These are phyloP conservation scores for Hyaloscypha hepaticicola DNA, from an alignment of 495 filamentous ascomycete genomes.

Conservation along the genomic window DNA sequence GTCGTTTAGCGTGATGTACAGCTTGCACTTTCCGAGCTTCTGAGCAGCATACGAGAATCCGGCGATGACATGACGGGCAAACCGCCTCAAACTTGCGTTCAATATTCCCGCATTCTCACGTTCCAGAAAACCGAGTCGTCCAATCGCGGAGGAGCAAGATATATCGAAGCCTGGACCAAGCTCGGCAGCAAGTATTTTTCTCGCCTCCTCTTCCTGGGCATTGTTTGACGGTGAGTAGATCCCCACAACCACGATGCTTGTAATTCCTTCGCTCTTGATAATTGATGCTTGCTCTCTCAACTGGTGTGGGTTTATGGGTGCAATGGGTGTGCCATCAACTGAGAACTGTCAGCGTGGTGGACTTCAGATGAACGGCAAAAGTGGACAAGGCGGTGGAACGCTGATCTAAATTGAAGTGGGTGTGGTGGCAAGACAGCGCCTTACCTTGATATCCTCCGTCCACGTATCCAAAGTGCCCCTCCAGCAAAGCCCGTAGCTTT, in stretches of 20 bases:
- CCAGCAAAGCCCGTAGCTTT: constrained; percentile 35
- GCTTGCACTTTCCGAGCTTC: constrained; percentile 43
- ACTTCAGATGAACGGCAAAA: neutral
- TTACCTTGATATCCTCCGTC: constrained; percentile 41
- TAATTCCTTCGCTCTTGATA: constrained; percentile 36
- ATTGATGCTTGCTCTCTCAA: constrained; percentile 34
- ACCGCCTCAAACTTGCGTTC: constrained; percentile 47
- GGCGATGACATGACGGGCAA: constrained; percentile 45
- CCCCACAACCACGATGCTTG: constrained; percentile 38
- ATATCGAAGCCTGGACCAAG: constrained; percentile 29
- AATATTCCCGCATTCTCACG: constrained; percentile 55
- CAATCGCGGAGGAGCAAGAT: constrained; percentile 44
- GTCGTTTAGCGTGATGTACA: constrained; percentile 55
- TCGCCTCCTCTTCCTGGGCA: constrained; percentile 27
- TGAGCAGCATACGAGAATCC: constrained; percentile 44
- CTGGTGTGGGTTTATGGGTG: constrained; percentile 31
- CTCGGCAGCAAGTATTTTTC: constrained; percentile 19
- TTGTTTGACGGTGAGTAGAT: constrained; percentile 40
- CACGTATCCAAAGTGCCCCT: constrained; percentile 40
- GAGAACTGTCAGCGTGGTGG: neutral
- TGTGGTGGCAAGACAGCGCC: neutral
- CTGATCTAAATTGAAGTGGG: neutral
- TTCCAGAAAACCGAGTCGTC: constrained; percentile 47
- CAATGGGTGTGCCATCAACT: constrained; percentile 42
- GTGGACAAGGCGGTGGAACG: neutral